phyloP scores from a whole-genome alignment of 768 basidiomycete species.

The Lentinula raphanica region DNA sequence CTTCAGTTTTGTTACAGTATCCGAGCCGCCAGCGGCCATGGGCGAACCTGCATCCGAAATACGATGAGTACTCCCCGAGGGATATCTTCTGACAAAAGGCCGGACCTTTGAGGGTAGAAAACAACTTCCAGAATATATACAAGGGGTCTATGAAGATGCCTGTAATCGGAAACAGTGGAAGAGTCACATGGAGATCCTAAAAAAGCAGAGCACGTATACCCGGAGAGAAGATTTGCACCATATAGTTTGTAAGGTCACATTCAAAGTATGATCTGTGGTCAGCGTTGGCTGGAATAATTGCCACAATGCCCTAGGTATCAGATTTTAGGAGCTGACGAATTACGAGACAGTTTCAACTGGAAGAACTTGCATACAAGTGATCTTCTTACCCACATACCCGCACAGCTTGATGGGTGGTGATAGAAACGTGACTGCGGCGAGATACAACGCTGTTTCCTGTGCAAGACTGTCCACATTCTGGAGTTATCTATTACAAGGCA shows the following conservation, averaged over 20 bases:
- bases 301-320: no score
- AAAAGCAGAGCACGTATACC: background rate
- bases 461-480: no score
- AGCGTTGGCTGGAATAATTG: no score
- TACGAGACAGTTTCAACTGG: no score
- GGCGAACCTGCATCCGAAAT: background rate
- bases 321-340: no score
- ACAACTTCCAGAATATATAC: background rate
- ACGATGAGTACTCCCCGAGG: background rate
- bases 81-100: background rate
- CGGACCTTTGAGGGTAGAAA: background rate
- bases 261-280: background rate
- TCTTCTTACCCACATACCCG: no score
- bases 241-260: background rate
- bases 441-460: no score
- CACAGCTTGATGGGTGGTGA: no score
- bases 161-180: background rate
- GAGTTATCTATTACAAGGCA: background rate
- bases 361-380: no score
- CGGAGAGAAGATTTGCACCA: background rate
- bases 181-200: background rate
- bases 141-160: background rate
- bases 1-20: background rate
- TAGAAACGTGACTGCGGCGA: no score
- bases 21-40: background rate